phyloP scores from a whole-genome alignment of 2,329 filamentous ascomycete species.

The Didymella sp. region DNA sequence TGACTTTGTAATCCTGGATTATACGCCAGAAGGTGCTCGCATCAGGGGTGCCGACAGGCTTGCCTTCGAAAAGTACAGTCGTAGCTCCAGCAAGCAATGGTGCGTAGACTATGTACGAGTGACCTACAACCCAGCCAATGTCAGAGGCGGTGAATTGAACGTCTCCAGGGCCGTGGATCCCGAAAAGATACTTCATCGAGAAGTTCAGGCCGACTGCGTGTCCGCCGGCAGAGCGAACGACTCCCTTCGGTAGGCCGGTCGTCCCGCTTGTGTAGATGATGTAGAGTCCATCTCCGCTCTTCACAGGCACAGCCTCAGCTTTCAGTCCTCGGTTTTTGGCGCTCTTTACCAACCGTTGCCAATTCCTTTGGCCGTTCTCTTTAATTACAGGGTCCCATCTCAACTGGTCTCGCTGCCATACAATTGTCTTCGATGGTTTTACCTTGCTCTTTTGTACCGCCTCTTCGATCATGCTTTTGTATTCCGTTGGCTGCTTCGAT shows the following conservation, averaged over 20 bases:
- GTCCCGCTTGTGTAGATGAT: slow-evolving; percentile 89
- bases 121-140: slow-evolving; percentile 88
- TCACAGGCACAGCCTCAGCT: slow-evolving; percentile 78
- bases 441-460: slow-evolving; percentile 71
- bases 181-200: slow-evolving; percentile 82
- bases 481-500: slow-evolving; percentile 77
- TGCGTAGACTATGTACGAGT: slow-evolving; percentile 81
- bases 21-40: slow-evolving; percentile 89
- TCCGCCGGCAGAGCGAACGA: slow-evolving; percentile 81
- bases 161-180: slow-evolving; percentile 81
- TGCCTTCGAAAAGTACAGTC: slow-evolving; percentile 91
- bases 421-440: slow-evolving; percentile 75
- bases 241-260: slow-evolving; percentile 82
- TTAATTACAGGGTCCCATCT: slow-evolving; percentile 75
- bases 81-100: slow-evolving; percentile 85
- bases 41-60: slow-evolving; percentile 87
- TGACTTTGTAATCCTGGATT: slow-evolving; percentile 83
- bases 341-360: slow-evolving; percentile 78
- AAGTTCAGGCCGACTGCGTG: slow-evolving; percentile 86
- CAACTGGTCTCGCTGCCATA: slow-evolving; percentile 84
- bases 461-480: slow-evolving; percentile 75
- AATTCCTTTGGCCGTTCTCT: slow-evolving; percentile 74
- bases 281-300: slow-evolving; percentile 81
- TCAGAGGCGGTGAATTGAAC: slow-evolving; percentile 83
- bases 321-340: slow-evolving; percentile 70